Evolutionary conservation across 768 basidiomycete genomes (phyloP), one percentile per base, ranked within the genome.

Genomic region (Gelatoporia subvermispora): DNA sequence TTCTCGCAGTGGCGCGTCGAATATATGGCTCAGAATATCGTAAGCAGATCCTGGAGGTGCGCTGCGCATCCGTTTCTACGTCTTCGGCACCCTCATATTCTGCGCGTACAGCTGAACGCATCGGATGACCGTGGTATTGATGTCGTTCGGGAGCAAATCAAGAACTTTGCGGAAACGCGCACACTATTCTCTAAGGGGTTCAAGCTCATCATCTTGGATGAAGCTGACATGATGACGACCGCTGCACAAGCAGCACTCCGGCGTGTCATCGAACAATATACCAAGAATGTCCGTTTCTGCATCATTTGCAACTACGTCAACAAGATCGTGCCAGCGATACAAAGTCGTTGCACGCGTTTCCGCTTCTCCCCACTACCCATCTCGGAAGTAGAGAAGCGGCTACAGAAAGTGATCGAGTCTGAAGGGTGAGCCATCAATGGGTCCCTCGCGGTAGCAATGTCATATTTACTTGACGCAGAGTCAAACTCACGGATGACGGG

Each of bases 181-280:
- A 96, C 93, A 9, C 69, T 97, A 5, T 87, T 84, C 62, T 82
- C 92, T 11, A 93, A 93, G 60, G 92, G 92, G 16, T 98, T 85
- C 79, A 99, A 98, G 62, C 84, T 99, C 64, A 95, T 99, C 67
- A 84, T 99, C 52, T 81, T 99, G 28, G 96, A 99, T 58, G 96
- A 99, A 68, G 96, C 96, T n/a, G 96, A 99, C 74, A 96, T 96
- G 95, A 99, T 99, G 96, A 99, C 96, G 0, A 86, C 93, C 54
- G 87, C 90, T 48, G 96, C 96, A 1, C 96, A 99, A 63, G 90
- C 94, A 3, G 96, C 96, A 21, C 79, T 99, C 24, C 88, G 96
- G 23, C 87, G 96, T 59, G 88, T 98, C 31, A 97, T 99, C 56
- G 96, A 99, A 67, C 94, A 96, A 56, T 98, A 96, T 67, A 99